Evolutionary conservation across 2,329 filamentous ascomycete genomes (phyloP).

Genomic region (Aspergillus calidoustus): DNA sequence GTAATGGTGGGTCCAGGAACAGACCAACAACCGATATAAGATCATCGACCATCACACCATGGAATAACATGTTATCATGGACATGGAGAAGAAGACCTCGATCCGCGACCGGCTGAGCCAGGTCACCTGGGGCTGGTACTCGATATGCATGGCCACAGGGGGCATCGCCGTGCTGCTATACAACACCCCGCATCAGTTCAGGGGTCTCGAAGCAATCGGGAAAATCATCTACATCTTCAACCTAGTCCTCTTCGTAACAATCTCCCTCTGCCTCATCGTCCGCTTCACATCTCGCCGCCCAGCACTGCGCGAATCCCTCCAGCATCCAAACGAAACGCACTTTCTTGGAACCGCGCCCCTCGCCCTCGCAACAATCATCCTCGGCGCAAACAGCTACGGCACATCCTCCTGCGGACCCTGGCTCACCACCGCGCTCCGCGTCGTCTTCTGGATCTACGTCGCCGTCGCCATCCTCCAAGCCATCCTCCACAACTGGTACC

Average conservation of each 20-base stretch:
- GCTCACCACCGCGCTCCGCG: slow-evolving; percentile 61
- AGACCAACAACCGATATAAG: not conserved
- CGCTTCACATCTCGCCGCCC: slow-evolving; percentile 63
- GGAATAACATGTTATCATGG: no score
- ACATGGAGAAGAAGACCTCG: not conserved
- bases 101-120: not conserved
- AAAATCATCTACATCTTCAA: slow-evolving; percentile 69
- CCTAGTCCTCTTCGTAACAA: slow-evolving; percentile 62
- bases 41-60: not conserved
- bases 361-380: slow-evolving; percentile 66
- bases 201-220: slow-evolving; percentile 65
- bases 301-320: slow-evolving; percentile 56
- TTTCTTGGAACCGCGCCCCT: slow-evolving; percentile 63
- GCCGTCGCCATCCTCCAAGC: slow-evolving; percentile 42
- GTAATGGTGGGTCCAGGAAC: not conserved
- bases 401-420: slow-evolving; percentile 60
- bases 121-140: slow-evolving; percentile 73
- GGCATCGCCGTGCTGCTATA: slow-evolving; percentile 66
- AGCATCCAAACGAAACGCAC: slow-evolving; percentile 67
- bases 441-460: slow-evolving; percentile 71
- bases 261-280: slow-evolving; percentile 56
- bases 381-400: slow-evolving; percentile 66
- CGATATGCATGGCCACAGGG: slow-evolving; percentile 73
- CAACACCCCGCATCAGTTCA: slow-evolving; percentile 63
- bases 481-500: slow-evolving; percentile 9